Conservation (phyloP, 2,329 filamentous ascomycete genomes). For the Phialemoniopsis sp. region DNA sequence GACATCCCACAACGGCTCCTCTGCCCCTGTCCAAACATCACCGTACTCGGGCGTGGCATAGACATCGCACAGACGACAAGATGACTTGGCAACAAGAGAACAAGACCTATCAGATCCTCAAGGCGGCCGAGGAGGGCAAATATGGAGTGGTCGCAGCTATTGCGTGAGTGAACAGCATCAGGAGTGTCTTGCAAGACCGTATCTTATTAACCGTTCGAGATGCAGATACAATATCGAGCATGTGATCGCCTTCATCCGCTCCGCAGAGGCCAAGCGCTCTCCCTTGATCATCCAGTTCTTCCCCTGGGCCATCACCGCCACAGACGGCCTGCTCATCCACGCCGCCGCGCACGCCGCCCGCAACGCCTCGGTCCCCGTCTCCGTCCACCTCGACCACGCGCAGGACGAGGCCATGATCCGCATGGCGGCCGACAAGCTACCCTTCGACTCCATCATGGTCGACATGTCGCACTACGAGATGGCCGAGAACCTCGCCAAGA, state of each 20-base stretch:
- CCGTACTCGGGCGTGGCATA: too few species aligned
- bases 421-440: slow-evolving; percentile 44
- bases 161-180: not conserved
- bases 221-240: slow-evolving; percentile 59
- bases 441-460: slow-evolving; percentile 68
- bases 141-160: slow-evolving; percentile 6
- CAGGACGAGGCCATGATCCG: slow-evolving; percentile 53
- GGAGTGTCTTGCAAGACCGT: too few species aligned
- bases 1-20: too few species aligned
- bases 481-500: slow-evolving; percentile 63
- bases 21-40: too few species aligned
- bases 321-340: slow-evolving; percentile 45
- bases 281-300: slow-evolving; percentile 67
- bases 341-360: slow-evolving; percentile 45
- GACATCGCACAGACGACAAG: too few species aligned
- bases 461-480: slow-evolving; percentile 73
- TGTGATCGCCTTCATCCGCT: slow-evolving; percentile 45
- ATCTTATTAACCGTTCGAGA: too few species aligned
- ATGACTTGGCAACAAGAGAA: not conserved
- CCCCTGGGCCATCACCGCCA: slow-evolving; percentile 65
- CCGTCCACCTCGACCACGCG: slow-evolving; percentile 59
- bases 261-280: slow-evolving; percentile 51
- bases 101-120: slow-evolving; percentile 8
- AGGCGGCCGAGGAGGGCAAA: slow-evolving; percentile 7
- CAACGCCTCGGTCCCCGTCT: slow-evolving; percentile 48